Base-by-base conservation (phyloP, 495 filamentous ascomycete species). In the Aeminium ludgeri region DNA sequence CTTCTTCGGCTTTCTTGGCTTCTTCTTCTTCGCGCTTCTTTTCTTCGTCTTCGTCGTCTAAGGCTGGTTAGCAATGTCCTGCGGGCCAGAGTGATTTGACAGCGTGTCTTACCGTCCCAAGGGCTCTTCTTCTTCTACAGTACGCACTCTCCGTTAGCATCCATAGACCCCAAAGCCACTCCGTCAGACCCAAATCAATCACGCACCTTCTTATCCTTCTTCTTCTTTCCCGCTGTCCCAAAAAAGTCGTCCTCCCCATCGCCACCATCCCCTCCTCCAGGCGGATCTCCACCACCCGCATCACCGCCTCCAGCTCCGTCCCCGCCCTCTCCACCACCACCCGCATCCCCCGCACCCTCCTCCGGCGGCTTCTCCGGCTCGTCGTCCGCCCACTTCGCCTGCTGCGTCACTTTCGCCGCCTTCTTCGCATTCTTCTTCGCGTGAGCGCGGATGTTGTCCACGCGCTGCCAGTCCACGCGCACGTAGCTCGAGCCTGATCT, bases 361-460 rank as follows among this genome's bases (percentile, higher is more conserved):
- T 53, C 60, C 7, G 63, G 60, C n/a, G 71, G 61, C 36, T 73
- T 65, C n/a, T 59, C 59, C 15, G 53, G 58, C 11, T 65, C 59
- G n/a, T 59, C 59, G n/a, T 47, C 53, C 18, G 11, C 32, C 44
- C 46, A 50, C 28, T 48, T 52, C 20, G 45, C 41, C 20, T 30
- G 31, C 44, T 48, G 35, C 10, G 44, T 33, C 25, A 41, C 32
- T 36, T 39, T 48, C 17, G 34, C 41, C 2, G 51, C 47, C 32
- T 50, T 36, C 36, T 50, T 48, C 6, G 36, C 48, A 34, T 60
- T 62, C 48, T 62, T 60, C 34, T 53, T 55, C 12, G 46, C 55
- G 36, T 53, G 36, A 8, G 17, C 11, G 20, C 52, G 52, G 27
- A 52, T 37, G 20, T 25, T 15, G 10, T 15, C 11, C 49, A 39